Conservation (phyloP, 108 stramenopile genomes). For the Discostella stelligeroides region DNA sequence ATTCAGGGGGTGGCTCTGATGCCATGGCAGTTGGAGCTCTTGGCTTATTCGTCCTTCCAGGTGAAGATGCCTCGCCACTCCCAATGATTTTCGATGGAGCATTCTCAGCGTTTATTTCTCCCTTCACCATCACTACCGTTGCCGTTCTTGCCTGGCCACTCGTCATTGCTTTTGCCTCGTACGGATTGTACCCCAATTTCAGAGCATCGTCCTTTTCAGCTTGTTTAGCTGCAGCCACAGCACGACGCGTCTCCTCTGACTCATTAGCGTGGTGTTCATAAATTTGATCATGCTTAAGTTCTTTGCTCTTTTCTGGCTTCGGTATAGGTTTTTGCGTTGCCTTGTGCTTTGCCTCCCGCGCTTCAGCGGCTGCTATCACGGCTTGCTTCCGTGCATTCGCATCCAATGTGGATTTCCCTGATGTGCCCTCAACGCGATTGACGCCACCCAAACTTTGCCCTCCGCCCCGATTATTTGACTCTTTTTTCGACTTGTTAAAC, state of each 20-base stretch:
- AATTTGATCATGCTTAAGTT: conserved; percentile 7
- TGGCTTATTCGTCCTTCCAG: conserved; percentile 49
- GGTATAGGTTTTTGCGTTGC: conserved; percentile 44
- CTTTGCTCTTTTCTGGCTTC: conserved; percentile 15
- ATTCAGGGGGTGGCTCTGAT: conserved; percentile 23
- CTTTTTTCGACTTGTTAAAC: conserved; percentile 17
- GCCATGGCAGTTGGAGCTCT: conserved; percentile 27
- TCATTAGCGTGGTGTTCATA: conserved; percentile 8
- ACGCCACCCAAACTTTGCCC: conserved; percentile 65
- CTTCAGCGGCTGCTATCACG: conserved; percentile 84
- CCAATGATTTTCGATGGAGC: conserved; percentile 25
- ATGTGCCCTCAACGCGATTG: conserved; percentile 16
- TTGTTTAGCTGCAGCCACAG: conserved; percentile 66
- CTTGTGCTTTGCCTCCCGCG: conserved; percentile 75
- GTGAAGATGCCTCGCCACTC: conserved; percentile 8
- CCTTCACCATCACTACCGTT: conserved; percentile 57
- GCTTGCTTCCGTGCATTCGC: conserved; percentile 78
- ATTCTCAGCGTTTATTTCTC: conserved; percentile 50
- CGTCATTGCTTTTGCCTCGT: conserved; percentile 69
- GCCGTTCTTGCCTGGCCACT: conserved; percentile 81
- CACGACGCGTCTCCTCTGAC: conserved; percentile 60
- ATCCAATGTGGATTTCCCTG: conserved; percentile 24
- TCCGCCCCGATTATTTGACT: conserved; percentile 39
- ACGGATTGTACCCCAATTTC: conserved; percentile 84
- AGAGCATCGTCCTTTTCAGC: conserved; percentile 55